Conservation (phyloP, 148 eudicot species). For the Mesembryanthemum crystallinum region DNA sequence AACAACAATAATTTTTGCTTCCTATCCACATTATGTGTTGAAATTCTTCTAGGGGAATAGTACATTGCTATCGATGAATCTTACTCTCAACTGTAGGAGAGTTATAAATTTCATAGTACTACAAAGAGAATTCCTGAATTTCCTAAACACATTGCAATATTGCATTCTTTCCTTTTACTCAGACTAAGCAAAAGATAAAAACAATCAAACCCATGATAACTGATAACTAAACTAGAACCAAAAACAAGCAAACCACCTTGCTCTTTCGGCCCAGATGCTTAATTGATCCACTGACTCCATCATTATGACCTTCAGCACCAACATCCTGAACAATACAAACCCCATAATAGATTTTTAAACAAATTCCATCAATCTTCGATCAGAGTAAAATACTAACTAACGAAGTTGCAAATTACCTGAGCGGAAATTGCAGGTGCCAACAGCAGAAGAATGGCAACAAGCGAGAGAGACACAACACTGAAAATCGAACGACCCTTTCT, state of each 20-base stretch:
- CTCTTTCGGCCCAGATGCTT: slow-evolving; percentile 75
- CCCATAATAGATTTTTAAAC: background rate
- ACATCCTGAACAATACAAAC: slow-evolving; percentile 30
- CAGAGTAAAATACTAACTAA: background rate
- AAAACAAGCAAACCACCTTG: slow-evolving; percentile 40
- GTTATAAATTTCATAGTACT: too few relatives aligned
- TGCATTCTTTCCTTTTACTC: background rate
- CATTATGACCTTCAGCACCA: slow-evolving; percentile 32
- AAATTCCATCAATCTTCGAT: background rate
- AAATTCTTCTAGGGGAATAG: background rate
- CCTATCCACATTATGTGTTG: background rate
- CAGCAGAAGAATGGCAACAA: slow-evolving; percentile 14
- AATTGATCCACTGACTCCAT: slow-evolving; percentile 29
- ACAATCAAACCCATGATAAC: background rate
- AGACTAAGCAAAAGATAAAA: background rate
- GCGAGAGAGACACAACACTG: background rate
- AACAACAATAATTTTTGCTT: background rate
- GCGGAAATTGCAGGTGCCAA: slow-evolving; percentile 28
- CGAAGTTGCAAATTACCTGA: slow-evolving; percentile 28
- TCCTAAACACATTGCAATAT: background rate
- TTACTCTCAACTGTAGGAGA: too few relatives aligned
- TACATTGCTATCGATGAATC: background rate
- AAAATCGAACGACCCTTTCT: slow-evolving; percentile 16
- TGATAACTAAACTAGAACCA: background rate
- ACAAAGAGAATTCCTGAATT: too few relatives aligned